A percentile compares a stretch with the other conserved stretches of the same genome.
Evolutionary conservation across 805 yeast genomes (phyloP).

Genomic region (Candida fluviatilis): DNA sequence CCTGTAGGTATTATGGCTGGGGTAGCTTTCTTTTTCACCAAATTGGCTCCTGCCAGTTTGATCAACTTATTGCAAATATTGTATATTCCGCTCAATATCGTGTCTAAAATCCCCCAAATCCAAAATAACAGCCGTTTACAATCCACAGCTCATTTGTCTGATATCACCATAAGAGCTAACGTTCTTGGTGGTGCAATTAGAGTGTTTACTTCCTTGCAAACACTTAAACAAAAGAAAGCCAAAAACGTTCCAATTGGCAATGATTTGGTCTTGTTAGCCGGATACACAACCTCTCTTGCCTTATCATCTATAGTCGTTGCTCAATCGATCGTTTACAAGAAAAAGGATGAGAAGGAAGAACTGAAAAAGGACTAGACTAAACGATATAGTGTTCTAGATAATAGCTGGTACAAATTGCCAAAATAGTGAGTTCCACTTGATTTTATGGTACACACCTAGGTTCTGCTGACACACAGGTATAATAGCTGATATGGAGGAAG

Average conservation of each 20-base stretch:
- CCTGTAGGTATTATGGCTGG: slow-evolving; percentile 28
- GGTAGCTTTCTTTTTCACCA: slow-evolving; percentile 23
- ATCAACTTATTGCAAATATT: slow-evolving; percentile 30
- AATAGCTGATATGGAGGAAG: no score
- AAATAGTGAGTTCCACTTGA: no score
- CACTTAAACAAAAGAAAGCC: slow-evolving; percentile 15
- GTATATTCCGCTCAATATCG: slow-evolving; percentile 34
- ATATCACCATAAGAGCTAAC: slow-evolving; percentile 38
- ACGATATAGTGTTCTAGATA: no score
- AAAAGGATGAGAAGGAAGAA: slow-evolving; percentile 8
- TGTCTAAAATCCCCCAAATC: slow-evolving; percentile 39
- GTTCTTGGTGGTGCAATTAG: slow-evolving; percentile 35
- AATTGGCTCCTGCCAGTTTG: slow-evolving; percentile 26
- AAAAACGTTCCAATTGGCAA: slow-evolving; percentile 17
- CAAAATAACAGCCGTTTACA: slow-evolving; percentile 27
- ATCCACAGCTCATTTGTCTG: slow-evolving; percentile 35
- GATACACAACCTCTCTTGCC: slow-evolving; percentile 31
- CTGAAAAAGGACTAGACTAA: slow-evolving; percentile 8
- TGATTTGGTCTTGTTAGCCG: slow-evolving; percentile 34
- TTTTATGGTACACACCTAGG: no score
- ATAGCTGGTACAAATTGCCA: no score
- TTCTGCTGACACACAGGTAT: no score
- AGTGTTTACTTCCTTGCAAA: slow-evolving; percentile 36
- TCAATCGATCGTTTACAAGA: slow-evolving; percentile 26
- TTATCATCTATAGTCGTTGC: slow-evolving; percentile 34